Base-by-base conservation (phyloP, 83 land plant species). In the Picea abies region DNA sequence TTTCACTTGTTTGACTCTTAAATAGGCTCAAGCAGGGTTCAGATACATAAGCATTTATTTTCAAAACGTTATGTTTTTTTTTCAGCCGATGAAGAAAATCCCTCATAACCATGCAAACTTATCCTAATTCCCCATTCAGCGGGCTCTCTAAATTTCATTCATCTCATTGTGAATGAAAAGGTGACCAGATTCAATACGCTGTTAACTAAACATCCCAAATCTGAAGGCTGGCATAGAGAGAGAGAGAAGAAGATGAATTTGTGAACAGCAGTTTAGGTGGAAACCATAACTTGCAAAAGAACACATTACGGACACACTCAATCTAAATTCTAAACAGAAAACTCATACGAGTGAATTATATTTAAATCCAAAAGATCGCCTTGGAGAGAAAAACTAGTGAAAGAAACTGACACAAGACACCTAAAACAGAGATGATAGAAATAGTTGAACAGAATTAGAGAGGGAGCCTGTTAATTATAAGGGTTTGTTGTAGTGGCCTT, bases 371-470 rank as follows among this genome's bases (percentile, higher is more conserved):
- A 56, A 44, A 44, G 49, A 44, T 44, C 49, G 49, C 49, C 49
- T 44, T 44, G 49, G 49, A 8, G 8, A 44, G 49, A 6, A 44
- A 44, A 44, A 44, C 7, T 44, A 8, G 49, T 5, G 49, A 44
- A 44, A 44, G 49, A 44, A 3, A 12, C 60, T 56, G 60, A 56
- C 15, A 56, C 47, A 72, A 41, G 49, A 72, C 17, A 39, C 76
- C 76, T 72, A 7, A 56, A 72, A 72, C 76, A 72, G 19, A 72
- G 76, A 72, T 39, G 23, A 72, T 20, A 72, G 23, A 72, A 37
- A 39, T 71, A 72, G 23, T 17, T 72, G 12, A 41, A 9, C 58
- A 44, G 6, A n/a, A 22, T 44, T 72, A 71, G 20, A 56, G 76
- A 72, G 22, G 76, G 37, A 8, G 56, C 25, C 76, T 72, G 58